Conservation (phyloP, 1,139 yeast species). For the Candida mesenterica region DNA sequence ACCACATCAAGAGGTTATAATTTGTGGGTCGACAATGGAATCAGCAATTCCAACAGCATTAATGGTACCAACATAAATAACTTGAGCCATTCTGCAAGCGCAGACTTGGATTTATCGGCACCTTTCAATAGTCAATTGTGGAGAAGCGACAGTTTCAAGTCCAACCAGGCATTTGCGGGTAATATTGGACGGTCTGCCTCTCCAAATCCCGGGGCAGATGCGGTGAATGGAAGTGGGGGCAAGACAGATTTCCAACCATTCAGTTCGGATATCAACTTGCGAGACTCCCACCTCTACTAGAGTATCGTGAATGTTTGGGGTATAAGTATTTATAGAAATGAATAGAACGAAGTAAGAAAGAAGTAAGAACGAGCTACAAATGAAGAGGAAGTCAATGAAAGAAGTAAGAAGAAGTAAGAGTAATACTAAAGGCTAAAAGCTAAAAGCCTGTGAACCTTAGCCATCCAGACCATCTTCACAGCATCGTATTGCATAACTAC, state of each 20-base stretch:
- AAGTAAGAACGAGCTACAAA: no score
- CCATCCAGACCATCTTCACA: no score
- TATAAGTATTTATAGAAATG: no score
- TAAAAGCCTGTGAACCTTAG: no score
- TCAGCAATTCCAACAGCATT: neutral
- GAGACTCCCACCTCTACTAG: neutral
- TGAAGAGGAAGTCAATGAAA: no score
- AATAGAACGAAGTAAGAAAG: no score
- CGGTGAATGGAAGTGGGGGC: neutral
- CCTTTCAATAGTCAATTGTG: conserved; percentile 3
- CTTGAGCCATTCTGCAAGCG: neutral
- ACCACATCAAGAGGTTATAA: conserved; percentile 4
- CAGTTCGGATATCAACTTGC: conserved; percentile 10
- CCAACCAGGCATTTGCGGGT: conserved; percentile 3
- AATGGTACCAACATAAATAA: neutral
- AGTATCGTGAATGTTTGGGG: no score
- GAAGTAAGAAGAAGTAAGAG: no score
- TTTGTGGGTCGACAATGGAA: conserved; percentile 5
- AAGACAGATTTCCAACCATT: conserved; percentile 12
- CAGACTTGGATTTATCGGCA: neutral
- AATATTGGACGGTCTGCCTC: neutral
- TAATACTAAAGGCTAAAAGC: no score
- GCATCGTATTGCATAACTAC: no score
- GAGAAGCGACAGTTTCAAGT: conserved; percentile 5
- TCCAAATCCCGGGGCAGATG: neutral